phyloP scores from a whole-genome alignment of 2,329 filamentous ascomycete genomes.

The Botrytis cinerea region DNA sequence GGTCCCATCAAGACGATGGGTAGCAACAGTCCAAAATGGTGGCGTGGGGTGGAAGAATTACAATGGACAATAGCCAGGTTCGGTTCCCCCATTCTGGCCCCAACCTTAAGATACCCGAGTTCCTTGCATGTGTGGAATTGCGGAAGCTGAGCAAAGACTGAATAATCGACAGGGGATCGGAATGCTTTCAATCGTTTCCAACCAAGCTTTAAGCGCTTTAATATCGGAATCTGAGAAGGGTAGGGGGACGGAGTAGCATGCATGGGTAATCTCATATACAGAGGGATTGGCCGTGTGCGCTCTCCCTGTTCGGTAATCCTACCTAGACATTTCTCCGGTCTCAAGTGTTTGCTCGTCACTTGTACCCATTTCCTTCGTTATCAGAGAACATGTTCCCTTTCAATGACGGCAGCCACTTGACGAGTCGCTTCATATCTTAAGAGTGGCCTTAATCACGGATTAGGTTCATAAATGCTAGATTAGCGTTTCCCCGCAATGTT shows the following conservation, averaged over 20 bases:
- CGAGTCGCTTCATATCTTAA: neutral
- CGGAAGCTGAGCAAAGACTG: neutral
- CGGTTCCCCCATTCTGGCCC: neutral
- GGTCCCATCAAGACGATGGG: neutral
- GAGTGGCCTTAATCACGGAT: too few relatives aligned
- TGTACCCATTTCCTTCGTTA: neutral
- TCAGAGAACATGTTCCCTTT: neutral
- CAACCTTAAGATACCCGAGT: neutral
- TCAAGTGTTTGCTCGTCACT: neutral
- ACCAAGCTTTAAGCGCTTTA: constrained; percentile 4
- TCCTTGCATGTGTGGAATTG: constrained; percentile 2
- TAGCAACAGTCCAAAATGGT: neutral
- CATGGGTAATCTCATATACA: neutral
- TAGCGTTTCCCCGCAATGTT: neutral
- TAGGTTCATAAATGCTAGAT: neutral
- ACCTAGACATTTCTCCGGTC: neutral
- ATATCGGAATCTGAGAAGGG: neutral
- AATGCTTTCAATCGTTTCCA: neutral
- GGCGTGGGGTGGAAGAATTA: neutral
- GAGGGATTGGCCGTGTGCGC: neutral
- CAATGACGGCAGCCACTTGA: neutral
- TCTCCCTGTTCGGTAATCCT: neutral
- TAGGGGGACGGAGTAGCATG: neutral
- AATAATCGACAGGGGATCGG: neutral
- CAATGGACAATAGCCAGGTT: constrained; percentile 2